Conservation (phyloP, 2,329 filamentous ascomycete genomes). For the Venturia asperata region DNA sequence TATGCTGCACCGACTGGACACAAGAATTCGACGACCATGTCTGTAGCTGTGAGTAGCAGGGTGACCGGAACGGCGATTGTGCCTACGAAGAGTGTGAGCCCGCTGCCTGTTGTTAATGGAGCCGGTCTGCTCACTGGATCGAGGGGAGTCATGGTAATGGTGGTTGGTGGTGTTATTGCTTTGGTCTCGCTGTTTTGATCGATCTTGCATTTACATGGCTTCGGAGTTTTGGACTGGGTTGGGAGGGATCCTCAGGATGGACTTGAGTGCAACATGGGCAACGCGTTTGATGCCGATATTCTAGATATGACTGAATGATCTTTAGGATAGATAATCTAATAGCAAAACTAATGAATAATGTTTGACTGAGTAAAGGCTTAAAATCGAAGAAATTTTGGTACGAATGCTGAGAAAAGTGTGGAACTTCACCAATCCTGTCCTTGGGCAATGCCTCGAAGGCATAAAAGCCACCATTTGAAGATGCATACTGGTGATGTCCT, state of each 20-base stretch:
- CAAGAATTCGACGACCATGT: background rate
- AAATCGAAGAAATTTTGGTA: too few relatives aligned
- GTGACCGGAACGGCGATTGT: background rate
- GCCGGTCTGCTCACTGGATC: background rate
- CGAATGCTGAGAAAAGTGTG: too few relatives aligned
- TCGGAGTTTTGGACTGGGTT: background rate
- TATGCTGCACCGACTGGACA: background rate
- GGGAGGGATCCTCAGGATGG: background rate
- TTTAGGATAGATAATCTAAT: background rate
- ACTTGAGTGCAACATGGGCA: background rate
- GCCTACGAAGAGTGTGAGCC: background rate
- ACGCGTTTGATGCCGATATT: background rate
- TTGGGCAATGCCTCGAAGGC: too few relatives aligned
- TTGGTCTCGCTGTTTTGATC: background rate
- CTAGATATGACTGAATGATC: background rate
- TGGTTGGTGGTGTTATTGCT: background rate
- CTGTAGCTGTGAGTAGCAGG: background rate
- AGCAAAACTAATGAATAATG: background rate
- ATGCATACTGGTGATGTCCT: too few relatives aligned
- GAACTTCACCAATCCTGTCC: too few relatives aligned
- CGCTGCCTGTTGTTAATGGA: background rate
- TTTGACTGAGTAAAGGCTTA: background rate
- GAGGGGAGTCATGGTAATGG: background rate
- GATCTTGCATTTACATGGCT: too few relatives aligned
- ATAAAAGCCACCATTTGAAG: too few relatives aligned